phyloP scores from a whole-genome alignment of 352 stramenopile species.

The Phytophthora foliorum region DNA sequence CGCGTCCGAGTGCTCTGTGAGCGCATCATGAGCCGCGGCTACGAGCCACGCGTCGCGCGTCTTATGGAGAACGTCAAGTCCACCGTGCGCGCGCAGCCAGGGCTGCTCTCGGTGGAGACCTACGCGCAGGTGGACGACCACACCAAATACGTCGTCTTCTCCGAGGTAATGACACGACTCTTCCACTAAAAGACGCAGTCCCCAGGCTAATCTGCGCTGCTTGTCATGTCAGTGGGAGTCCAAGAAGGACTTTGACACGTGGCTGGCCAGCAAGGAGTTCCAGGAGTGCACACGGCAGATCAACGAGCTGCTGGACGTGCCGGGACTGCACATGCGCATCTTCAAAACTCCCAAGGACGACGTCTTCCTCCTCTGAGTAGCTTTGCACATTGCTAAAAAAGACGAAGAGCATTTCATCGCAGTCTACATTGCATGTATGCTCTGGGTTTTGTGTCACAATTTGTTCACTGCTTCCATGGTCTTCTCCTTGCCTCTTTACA shows the following conservation, averaged over 20 bases:
- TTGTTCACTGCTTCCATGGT: constrained; percentile 25
- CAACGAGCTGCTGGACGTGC: constrained; percentile 87
- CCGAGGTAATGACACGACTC: constrained; percentile 57
- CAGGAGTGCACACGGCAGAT: constrained; percentile 83
- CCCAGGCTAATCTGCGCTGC: neutral
- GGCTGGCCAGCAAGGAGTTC: constrained; percentile 82
- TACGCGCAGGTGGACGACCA: constrained; percentile 80
- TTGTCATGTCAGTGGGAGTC: constrained; percentile 66
- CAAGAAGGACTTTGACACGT: constrained; percentile 84
- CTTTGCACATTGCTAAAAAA: too few species aligned
- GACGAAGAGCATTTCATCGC: constrained; percentile 30
- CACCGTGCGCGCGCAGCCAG: constrained; percentile 80
- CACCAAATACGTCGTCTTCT: constrained; percentile 92
- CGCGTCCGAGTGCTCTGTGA: constrained; percentile 84
- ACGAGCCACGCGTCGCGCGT: constrained; percentile 82
- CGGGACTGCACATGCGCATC: constrained; percentile 82
- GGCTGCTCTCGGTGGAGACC: constrained; percentile 81
- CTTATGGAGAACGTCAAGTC: constrained; percentile 91
- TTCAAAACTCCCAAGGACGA: constrained; percentile 85
- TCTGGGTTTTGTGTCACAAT: constrained; percentile 21
- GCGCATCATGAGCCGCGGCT: constrained; percentile 90
- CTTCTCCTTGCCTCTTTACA: constrained; percentile 7
- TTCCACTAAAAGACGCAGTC: constrained; percentile 6
- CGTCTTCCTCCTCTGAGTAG: constrained; percentile 86
- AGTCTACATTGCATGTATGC: constrained; percentile 30